Evolutionary conservation across 306 rosid genomes (phyloP).

Genomic region (Citrullus mucosospermus): DNA sequence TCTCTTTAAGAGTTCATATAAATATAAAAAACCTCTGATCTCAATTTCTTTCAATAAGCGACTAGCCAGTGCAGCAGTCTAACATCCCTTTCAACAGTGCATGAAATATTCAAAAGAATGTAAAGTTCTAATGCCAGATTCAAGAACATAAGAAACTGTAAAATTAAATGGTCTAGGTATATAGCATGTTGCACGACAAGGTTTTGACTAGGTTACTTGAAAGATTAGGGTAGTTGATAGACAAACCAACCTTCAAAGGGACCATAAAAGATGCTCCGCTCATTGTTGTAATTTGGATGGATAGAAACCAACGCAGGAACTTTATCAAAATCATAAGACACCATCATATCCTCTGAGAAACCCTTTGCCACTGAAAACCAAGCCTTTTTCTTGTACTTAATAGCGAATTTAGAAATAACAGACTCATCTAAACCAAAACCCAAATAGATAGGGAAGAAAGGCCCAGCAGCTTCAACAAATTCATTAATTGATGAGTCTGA

Average conservation of each 20-base stretch:
- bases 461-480: constrained; percentile 59
- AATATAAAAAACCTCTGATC: neutral
- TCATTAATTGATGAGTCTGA: constrained; percentile 60
- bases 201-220: neutral
- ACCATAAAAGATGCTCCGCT: constrained; percentile 69
- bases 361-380: constrained; percentile 94
- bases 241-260: constrained; percentile 82
- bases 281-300: constrained; percentile 54
- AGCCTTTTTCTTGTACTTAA: constrained; percentile 73
- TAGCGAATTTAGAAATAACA: constrained; percentile 36
- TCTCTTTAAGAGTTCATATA: neutral
- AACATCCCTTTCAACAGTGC: neutral
- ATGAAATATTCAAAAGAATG: neutral
- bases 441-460: constrained; percentile 62
- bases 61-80: neutral
- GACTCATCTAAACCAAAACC: constrained; percentile 76
- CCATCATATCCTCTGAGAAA: constrained; percentile 78
- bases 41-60: neutral
- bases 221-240: neutral
- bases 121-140: neutral
- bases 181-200: neutral
- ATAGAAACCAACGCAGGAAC: constrained; percentile 78
- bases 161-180: neutral
- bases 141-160: neutral
- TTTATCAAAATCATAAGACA: constrained; percentile 73